Conservation (phyloP, 805 yeast genomes). For the Yamadazyma tumulicola region DNA sequence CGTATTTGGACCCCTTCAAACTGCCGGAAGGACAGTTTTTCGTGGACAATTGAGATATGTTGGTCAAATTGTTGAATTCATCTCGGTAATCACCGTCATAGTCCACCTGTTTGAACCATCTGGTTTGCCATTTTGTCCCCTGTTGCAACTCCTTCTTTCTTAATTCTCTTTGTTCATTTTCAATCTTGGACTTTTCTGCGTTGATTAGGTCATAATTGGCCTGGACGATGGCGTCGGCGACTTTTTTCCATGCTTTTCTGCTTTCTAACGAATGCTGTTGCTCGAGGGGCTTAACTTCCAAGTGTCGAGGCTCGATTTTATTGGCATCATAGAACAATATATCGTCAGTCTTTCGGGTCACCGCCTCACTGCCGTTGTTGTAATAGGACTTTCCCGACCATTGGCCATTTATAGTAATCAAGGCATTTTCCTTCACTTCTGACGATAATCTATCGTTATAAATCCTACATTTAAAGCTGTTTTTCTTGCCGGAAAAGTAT, state of each 20-base stretch:
- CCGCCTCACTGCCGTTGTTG: constrained; percentile 50
- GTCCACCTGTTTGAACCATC: constrained; percentile 67
- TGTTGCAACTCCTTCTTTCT: constrained; percentile 68
- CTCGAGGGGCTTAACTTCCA: constrained; percentile 75
- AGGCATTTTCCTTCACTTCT: constrained; percentile 54
- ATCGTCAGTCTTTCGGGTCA: constrained; percentile 42
- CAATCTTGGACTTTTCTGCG: constrained; percentile 71
- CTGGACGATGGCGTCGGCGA: constrained; percentile 77
- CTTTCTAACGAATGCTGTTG: constrained; percentile 79
- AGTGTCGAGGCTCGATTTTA: constrained; percentile 46
- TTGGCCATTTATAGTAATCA: constrained; percentile 83
- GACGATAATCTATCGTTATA: constrained; percentile 50
- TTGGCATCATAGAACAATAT: constrained; percentile 64
- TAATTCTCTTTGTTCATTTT: constrained; percentile 78
- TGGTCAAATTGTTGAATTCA: constrained; percentile 32
- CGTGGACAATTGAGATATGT: constrained; percentile 53
- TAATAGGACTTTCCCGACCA: constrained; percentile 82
- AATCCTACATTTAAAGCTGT: constrained; percentile 83
- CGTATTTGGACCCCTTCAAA: constrained; percentile 51
- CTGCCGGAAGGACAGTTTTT: constrained; percentile 70
- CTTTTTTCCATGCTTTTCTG: constrained; percentile 85
- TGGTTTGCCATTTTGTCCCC: constrained; percentile 67
- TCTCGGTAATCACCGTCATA: constrained; percentile 20
- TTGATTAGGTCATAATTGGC: constrained; percentile 77
- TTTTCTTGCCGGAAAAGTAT: constrained; percentile 92